Evolutionary conservation across 2,329 filamentous ascomycete species (phyloP).

Genomic region (Fusarium siculi): DNA sequence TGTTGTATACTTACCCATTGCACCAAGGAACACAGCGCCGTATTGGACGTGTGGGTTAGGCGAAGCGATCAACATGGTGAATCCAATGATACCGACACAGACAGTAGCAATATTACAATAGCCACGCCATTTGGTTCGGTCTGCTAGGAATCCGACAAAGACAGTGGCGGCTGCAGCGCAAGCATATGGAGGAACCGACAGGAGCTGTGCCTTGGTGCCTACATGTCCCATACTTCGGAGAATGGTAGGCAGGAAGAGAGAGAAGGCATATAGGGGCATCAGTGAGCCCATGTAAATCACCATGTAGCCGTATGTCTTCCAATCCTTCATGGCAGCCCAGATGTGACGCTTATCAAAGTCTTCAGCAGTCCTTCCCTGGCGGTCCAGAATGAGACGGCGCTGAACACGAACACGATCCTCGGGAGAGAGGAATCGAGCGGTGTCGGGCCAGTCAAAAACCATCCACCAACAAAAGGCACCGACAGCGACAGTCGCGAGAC

Average conservation of each 20-base stretch:
- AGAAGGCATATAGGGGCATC: constrained; percentile 62
- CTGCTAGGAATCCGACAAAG: constrained; percentile 70
- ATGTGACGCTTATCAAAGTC: constrained; percentile 77
- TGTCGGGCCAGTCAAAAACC: constrained; percentile 82
- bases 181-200: constrained; percentile 69
- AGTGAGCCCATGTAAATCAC: constrained; percentile 60
- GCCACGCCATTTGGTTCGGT: constrained; percentile 71
- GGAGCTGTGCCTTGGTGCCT: constrained; percentile 61
- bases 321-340: constrained; percentile 76
- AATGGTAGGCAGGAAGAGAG: constrained; percentile 69
- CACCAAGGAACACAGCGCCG: constrained; percentile 75
- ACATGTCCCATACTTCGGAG: constrained; percentile 51
- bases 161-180: constrained; percentile 72
- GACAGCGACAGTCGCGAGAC: constrained; percentile 72
- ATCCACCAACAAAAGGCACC: constrained; percentile 75
- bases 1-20: constrained; percentile 45
- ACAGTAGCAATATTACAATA: constrained; percentile 74
- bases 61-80: constrained; percentile 71
- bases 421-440: constrained; percentile 74
- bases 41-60: constrained; percentile 68
- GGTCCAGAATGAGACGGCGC: constrained; percentile 72
- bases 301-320: constrained; percentile 73
- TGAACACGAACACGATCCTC: constrained; percentile 75
- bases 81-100: constrained; percentile 71
- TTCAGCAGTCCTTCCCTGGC: constrained; percentile 75